Conservation (phyloP, 2,329 filamentous ascomycete species). For the Amauroascus niger region DNA sequence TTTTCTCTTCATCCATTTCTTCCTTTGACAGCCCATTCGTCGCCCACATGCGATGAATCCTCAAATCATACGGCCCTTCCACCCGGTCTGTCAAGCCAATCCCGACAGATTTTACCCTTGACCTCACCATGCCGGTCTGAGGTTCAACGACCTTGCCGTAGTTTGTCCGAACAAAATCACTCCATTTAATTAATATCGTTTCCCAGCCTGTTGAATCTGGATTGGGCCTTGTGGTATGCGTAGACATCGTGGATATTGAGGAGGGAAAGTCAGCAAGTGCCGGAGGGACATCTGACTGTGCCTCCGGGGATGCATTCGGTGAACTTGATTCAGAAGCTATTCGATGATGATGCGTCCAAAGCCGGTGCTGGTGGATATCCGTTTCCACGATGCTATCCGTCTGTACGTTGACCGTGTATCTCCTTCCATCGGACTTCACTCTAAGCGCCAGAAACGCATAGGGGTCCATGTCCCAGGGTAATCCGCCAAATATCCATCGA, state of each 20-base stretch:
- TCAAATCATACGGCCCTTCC: slow-evolving; percentile 78
- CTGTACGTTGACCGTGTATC: slow-evolving; percentile 92
- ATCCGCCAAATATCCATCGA: slow-evolving; percentile 72
- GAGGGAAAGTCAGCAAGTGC: slow-evolving; percentile 33
- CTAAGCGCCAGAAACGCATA: slow-evolving; percentile 81
- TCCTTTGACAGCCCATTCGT: slow-evolving; percentile 56
- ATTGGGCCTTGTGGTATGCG: slow-evolving; percentile 21
- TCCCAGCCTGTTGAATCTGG: slow-evolving; percentile 68
- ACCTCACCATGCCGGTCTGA: slow-evolving; percentile 76
- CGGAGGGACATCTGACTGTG: slow-evolving; percentile 23
- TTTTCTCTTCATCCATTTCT: slow-evolving; percentile 34
- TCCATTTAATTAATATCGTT: slow-evolving; percentile 82
- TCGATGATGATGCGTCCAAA: slow-evolving; percentile 48
- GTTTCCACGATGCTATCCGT: slow-evolving; percentile 87
- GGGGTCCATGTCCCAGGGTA: slow-evolving; percentile 80
- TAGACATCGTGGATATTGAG: slow-evolving; percentile 27
- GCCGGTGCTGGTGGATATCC: slow-evolving; percentile 89
- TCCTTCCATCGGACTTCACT: slow-evolving; percentile 79
- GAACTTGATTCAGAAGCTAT: slow-evolving; percentile 16
- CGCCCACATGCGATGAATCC: slow-evolving; percentile 79
- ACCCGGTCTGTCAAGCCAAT: slow-evolving; percentile 82
- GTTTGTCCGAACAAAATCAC: slow-evolving; percentile 91
- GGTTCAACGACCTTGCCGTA: slow-evolving; percentile 86
- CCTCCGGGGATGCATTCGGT: slow-evolving; percentile 16
- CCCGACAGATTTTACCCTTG: slow-evolving; percentile 76